A percentile compares a stretch with the other conserved stretches of the same genome.
Evolutionary conservation across 805 yeast genomes (phyloP).

Genomic region (Tetrapisispora iriomotensis): DNA sequence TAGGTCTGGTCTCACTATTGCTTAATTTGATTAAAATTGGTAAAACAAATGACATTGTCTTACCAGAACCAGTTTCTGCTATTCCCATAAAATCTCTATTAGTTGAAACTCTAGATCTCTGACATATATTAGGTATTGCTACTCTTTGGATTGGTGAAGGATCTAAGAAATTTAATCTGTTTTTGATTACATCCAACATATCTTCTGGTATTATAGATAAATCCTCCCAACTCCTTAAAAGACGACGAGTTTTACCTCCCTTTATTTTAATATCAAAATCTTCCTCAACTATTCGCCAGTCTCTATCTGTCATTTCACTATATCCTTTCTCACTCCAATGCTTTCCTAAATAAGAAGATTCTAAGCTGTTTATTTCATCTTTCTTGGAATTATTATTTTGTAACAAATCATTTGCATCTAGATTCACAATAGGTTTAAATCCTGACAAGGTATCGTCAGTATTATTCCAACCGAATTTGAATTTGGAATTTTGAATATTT

Average conservation of each 20-base stretch:
- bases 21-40: conserved; percentile 55
- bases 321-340: conserved; percentile 64
- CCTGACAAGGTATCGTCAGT: conserved; percentile 53
- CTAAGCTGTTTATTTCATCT: conserved; percentile 9
- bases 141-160: conserved; percentile 94
- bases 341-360: conserved; percentile 18
- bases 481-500: too few species aligned
- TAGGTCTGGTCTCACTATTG: conserved; percentile 39
- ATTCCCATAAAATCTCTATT: conserved; percentile 69
- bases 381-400: conserved; percentile 4
- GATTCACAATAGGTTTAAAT: conserved; percentile 34
- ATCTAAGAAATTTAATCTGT: conserved; percentile 38
- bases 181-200: conserved; percentile 31
- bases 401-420: conserved; percentile 11
- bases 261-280: conserved; percentile 59
- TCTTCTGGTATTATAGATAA: conserved; percentile 36
- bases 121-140: conserved; percentile 58
- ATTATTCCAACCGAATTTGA: conserved; percentile 60
- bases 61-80: conserved; percentile 97
- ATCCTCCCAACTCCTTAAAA: conserved; percentile 71
- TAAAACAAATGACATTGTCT: conserved; percentile 71
- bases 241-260: conserved; percentile 37
- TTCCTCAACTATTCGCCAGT: conserved; percentile 82
- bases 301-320: conserved; percentile 62
- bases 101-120: conserved; percentile 5